A percentile compares a stretch with the other conserved stretches of the same genome.
phyloP scores from a whole-genome alignment of 1,139 yeast genomes.

The Tardiomyces depauwii region DNA sequence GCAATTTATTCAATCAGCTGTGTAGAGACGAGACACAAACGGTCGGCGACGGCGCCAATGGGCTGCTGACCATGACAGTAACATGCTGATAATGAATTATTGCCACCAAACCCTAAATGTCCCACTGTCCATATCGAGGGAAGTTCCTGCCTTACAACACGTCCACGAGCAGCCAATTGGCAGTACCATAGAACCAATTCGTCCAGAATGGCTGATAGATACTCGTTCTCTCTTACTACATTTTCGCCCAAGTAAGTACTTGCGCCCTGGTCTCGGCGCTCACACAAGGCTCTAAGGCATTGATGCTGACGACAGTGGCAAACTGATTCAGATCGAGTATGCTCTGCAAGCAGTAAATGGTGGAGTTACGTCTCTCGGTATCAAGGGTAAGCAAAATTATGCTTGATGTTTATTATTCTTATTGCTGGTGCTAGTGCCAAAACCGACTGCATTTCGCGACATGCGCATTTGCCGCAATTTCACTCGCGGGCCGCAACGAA shows the following conservation, averaged over 20 bases:
- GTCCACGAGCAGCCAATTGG: too few relatives aligned
- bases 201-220: constrained; percentile 80
- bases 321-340: constrained; percentile 94
- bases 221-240: constrained; percentile 92
- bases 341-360: constrained; percentile 96
- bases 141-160: too few relatives aligned
- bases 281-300: background rate
- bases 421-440: too few relatives aligned
- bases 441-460: too few relatives aligned
- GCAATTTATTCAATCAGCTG: background rate
- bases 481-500: too few relatives aligned
- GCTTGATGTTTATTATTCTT: too few relatives aligned
- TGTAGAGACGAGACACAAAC: too few relatives aligned
- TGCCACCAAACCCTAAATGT: too few relatives aligned
- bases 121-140: too few relatives aligned
- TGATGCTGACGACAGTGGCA: constrained; percentile 47
- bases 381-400: constrained; percentile 50
- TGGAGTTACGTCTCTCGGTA: constrained; percentile 95
- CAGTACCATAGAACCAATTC: background rate
- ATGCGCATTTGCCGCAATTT: too few relatives aligned
- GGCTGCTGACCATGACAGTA: constrained; percentile 6
- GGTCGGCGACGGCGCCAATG: too few relatives aligned
- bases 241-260: constrained; percentile 81
- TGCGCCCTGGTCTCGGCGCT: background rate
- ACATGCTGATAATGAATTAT: constrained; percentile 3